These are phyloP conservation scores for Ascobolus immersus DNA, from an alignment of 495 filamentous ascomycete species.

Conservation along the genomic window DNA sequence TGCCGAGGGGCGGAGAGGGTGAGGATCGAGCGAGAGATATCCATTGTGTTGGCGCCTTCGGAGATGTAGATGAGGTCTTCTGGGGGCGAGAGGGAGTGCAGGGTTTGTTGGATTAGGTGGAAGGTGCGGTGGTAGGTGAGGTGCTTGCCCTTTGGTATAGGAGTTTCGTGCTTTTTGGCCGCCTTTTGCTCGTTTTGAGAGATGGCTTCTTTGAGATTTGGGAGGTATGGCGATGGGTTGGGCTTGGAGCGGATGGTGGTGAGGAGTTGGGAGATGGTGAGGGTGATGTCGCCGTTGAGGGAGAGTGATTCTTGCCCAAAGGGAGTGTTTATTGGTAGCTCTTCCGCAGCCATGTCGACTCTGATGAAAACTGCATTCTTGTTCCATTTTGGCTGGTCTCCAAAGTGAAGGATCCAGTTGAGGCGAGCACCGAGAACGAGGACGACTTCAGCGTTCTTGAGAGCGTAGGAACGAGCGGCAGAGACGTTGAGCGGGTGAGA, in stretches of 20 bases:
- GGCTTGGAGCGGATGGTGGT: constrained; percentile 13
- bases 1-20: constrained; percentile 31
- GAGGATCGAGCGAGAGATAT: constrained; percentile 37
- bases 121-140: constrained; percentile 32
- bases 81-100: constrained; percentile 17
- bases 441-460: constrained; percentile 33
- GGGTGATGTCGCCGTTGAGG: constrained; percentile 28
- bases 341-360: constrained; percentile 32
- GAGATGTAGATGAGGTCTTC: constrained; percentile 35
- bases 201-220: constrained; percentile 14
- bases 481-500: constrained; percentile 29
- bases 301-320: constrained; percentile 22
- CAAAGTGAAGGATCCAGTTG: constrained; percentile 42
- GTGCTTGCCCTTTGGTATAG: constrained; percentile 17
- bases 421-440: constrained; percentile 33
- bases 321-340: constrained; percentile 25
- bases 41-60: constrained; percentile 45
- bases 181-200: constrained; percentile 21
- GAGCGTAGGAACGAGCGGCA: constrained; percentile 31
- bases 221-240: background rate
- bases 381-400: constrained; percentile 32
- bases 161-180: constrained; percentile 17
- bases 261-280: constrained; percentile 26
- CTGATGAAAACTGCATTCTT: constrained; percentile 29
- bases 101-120: constrained; percentile 26